Base-by-base conservation (phyloP, 768 basidiomycete genomes). In the Suillus bovinus region DNA sequence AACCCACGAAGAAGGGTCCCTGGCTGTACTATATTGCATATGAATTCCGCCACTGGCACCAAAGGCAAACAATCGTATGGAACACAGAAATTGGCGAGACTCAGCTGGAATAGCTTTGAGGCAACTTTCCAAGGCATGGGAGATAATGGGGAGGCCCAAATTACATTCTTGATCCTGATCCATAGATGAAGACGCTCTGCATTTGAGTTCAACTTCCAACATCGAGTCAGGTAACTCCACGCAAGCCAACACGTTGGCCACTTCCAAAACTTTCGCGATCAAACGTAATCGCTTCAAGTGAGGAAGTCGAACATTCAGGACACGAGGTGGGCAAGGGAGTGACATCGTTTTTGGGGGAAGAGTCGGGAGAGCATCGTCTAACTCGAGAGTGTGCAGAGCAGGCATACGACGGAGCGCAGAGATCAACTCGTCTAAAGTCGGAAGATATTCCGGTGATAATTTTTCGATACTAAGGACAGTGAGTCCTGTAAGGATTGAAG, bases 391-490 rank as follows among this genome's bases (percentile, higher is more conserved):
- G 50, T 68, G 71, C 13, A 81, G 69, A 52, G 53, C 44, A 1
- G 76, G 77, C 76, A 78, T 77, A 54, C 68, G 66, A 20, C 70
- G 57, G 10, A 83, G 74, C 17, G 71, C 70, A 27, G 69, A 63
- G n/a, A 75, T 58, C 29, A 82, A 67, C 52, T 76, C 72, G 7
- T 62, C 61, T 34, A 72, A 70, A 8, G 74, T 68, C 1, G 78
- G 77, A 33, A 72, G 74, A 27, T 69, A 64, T 10, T 66, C 50
- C 3, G 36, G 17, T 27, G 71, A 61, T 8, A 77, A 65, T 61
- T 75, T 61, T 44, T 74, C 66, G 11, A 82, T 64, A 47, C 72
- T 75, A 33, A 83, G 71, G 56, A 72, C 69, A n/a, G 73, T 76
- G 11, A 83, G 73, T 57, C 71, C 71, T 46, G 60, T 60, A 29